Evolutionary conservation across 306 rosid species (phyloP).

Genomic region (Herpetospermum pedunculosum): DNA sequence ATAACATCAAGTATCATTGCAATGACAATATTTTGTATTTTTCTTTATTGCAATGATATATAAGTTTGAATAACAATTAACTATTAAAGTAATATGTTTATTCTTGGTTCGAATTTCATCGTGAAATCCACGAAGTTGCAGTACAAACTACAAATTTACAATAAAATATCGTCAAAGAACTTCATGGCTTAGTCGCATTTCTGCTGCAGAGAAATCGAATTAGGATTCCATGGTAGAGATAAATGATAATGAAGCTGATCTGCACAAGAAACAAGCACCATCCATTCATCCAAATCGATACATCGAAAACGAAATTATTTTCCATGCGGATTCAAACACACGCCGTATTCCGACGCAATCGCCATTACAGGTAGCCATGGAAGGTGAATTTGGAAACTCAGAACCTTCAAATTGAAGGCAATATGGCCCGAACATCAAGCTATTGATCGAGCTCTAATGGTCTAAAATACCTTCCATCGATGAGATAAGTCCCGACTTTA

Average conservation of each 20-base stretch:
- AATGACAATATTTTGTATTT: too few species aligned
- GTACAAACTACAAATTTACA: too few species aligned
- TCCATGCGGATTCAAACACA: not conserved
- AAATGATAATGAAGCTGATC: not conserved
- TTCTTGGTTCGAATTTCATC: too few species aligned
- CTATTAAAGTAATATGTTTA: too few species aligned
- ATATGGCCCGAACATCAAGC: not conserved
- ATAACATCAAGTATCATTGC: too few species aligned
- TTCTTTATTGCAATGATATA: too few species aligned
- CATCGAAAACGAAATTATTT: not conserved
- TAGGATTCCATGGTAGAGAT: not conserved
- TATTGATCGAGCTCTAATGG: slow-evolving; percentile 54
- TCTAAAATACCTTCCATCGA: slow-evolving; percentile 76
- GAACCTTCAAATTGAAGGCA: not conserved
- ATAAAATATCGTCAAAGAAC: too few species aligned
- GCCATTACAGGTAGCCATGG: not conserved
- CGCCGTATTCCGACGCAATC: not conserved
- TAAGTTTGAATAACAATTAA: too few species aligned
- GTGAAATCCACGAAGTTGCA: too few species aligned
- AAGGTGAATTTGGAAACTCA: not conserved
- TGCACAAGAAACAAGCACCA: not conserved
- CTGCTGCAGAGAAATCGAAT: not conserved
- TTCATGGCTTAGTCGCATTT: not conserved
- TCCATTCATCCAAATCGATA: not conserved
- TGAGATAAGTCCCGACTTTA: slow-evolving; percentile 59